Evolutionary conservation across 257 asterid species (phyloP), one percentile per base, ranked within the genome.

Genomic region (Echites panduratus): DNA sequence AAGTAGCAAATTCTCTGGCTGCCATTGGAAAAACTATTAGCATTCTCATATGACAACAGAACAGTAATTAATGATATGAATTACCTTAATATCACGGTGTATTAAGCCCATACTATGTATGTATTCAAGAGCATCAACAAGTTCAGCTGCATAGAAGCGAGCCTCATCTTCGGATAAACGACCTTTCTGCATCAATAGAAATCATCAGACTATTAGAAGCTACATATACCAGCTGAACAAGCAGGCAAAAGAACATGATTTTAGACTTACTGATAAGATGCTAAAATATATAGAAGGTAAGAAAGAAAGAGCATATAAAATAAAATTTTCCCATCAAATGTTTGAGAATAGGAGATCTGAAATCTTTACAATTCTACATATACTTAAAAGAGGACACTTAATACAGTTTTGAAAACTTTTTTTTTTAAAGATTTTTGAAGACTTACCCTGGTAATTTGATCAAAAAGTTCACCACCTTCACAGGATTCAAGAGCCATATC

Each of bases 401-500:
- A n/a, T n/a, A n/a, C n/a, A n/a, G n/a, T n/a, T n/a, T n/a, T n/a
- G n/a, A n/a, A n/a, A 32, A 32, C 38, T 32, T 32, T 3, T 32
- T 32, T 32, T 40, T 4, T 59, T 19, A 22, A 63, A 35, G 74
- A 29, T 22, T 72, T 48, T 69, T 77, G 59, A 50, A 74, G 40
- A 81, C 90, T 80, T 78, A 92, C 99, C 92, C 98, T 89, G 73
- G 90, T 87, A 79, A 95, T 90, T 82, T 95, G 98, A 81, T 95
- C 99, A 57, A 95, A 95, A 80, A 95, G 98, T 80, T 95, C 98
- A 63, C 98, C 99, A 16, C 99, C 99, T 67, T 95, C 99, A 81
- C 99, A 95, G 17, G 99, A 95, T 79, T 95, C 99, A 26, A 95
- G 97, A n/a, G 87, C 99, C 99, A 95, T 95, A 77, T 92, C 99